Percentiles rank a stretch among this genome's conserved stretches.
These are phyloP conservation scores for Aspergillus awamori DNA, from an alignment of 2,329 filamentous ascomycete genomes.

Conservation along the genomic window DNA sequence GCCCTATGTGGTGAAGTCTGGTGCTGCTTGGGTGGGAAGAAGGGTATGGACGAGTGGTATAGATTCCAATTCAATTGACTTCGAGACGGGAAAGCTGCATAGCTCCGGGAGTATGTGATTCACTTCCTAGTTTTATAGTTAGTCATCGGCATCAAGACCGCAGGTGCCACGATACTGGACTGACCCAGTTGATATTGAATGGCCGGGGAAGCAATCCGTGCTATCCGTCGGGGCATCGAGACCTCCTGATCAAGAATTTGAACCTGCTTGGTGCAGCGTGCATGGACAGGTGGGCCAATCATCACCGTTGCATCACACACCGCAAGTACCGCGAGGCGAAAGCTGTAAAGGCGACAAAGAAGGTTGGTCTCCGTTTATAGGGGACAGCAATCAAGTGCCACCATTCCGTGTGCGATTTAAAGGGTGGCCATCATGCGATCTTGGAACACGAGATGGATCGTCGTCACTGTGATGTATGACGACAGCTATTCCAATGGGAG, in stretches of 20 bases:
- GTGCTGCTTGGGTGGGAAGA: neutral
- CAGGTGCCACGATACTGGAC: neutral
- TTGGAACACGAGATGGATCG: neutral
- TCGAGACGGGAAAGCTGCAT: neutral
- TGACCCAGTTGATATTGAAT: neutral
- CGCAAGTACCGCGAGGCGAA: slow-evolving; percentile 9
- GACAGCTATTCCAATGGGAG: neutral
- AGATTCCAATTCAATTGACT: no score
- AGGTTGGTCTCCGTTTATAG: neutral
- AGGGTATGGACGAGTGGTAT: no score
- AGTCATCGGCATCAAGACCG: neutral
- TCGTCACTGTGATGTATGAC: slow-evolving; percentile 11
- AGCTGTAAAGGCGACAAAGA: slow-evolving; percentile 4
- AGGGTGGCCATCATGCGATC: neutral
- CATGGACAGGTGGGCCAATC: slow-evolving; percentile 9
- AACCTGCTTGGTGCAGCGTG: neutral
- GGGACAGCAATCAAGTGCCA: neutral
- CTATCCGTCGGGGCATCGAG: no score
- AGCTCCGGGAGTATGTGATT: neutral
- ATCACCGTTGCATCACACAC: slow-evolving; percentile 20
- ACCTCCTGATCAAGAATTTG: neutral
- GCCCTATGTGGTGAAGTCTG: neutral
- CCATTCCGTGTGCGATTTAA: neutral
- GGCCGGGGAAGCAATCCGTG: neutral
- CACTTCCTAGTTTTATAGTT: neutral